Conservation (phyloP, 2,329 filamentous ascomycete genomes). For the Sporothrix phasma region DNA sequence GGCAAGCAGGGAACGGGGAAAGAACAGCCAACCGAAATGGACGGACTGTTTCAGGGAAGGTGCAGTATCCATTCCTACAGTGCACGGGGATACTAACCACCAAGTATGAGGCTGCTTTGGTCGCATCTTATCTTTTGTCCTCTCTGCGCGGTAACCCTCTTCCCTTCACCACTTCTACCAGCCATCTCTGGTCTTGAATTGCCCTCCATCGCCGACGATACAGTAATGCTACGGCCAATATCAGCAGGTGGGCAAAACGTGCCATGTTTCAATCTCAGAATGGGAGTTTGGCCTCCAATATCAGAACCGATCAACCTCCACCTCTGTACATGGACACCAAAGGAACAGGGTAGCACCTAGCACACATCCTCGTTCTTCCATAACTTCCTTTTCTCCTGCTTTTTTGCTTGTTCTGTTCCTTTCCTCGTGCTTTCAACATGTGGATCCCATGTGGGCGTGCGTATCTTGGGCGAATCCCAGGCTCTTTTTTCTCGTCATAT, state of each 20-base stretch:
- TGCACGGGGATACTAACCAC: background rate
- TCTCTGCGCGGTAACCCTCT: no score
- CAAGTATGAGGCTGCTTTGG: background rate
- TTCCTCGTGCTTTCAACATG: background rate
- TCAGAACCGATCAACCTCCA: background rate
- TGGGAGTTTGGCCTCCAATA: background rate
- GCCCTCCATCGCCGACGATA: background rate
- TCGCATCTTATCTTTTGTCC: background rate
- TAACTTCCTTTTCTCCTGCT: background rate
- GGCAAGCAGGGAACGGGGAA: background rate
- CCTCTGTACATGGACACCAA: background rate
- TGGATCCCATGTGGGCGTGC: background rate
- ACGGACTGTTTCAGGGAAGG: background rate
- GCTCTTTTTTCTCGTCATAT: background rate
- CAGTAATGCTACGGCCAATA: background rate
- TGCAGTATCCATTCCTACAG: background rate
- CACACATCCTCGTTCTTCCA: background rate
- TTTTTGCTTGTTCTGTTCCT: background rate
- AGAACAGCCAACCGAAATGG: background rate
- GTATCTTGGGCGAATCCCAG: background rate
- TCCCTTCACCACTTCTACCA: background rate
- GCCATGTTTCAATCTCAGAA: slow-evolving; percentile 14
- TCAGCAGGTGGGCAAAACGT: background rate
- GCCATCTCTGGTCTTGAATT: background rate
- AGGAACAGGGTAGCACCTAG: background rate